Percentiles rank a stretch among this genome's conserved stretches.
These are phyloP conservation scores for Potentilla sterilis DNA, from an alignment of 306 rosid genomes.

Conservation along the genomic window DNA sequence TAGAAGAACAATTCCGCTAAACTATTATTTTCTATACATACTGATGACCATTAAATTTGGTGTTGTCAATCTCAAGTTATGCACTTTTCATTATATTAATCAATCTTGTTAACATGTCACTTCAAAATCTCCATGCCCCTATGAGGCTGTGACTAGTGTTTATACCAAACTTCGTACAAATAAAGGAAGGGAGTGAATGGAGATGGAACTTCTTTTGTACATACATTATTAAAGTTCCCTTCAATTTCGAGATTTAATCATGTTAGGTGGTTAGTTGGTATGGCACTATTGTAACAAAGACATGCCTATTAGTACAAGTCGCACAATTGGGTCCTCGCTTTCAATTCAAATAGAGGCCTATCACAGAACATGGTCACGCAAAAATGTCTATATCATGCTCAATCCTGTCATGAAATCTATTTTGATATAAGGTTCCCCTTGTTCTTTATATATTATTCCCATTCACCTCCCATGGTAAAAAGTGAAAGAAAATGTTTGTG, in stretches of 20 bases:
- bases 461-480: neutral
- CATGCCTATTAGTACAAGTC: neutral
- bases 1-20: too few species aligned
- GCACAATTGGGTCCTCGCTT: neutral
- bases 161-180: neutral
- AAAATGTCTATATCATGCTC: neutral
- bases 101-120: neutral
- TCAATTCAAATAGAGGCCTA: conserved; percentile 3
- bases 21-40: too few species aligned
- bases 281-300: neutral
- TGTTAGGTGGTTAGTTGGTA: conserved; percentile 1
- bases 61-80: neutral
- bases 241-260: neutral
- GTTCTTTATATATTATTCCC: neutral
- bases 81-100: neutral
- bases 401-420: neutral
- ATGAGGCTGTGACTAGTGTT: neutral
- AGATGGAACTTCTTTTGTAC: neutral
- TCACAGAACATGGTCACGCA: neutral
- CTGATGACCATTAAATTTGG: too few species aligned
- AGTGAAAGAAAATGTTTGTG: neutral
- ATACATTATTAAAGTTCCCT: neutral
- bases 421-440: neutral
- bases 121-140: neutral
- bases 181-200: neutral